Evolutionary conservation across 352 stramenopile species (phyloP), one percentile per base, ranked within the genome.

Genomic region (Aphanomyces invadans): DNA sequence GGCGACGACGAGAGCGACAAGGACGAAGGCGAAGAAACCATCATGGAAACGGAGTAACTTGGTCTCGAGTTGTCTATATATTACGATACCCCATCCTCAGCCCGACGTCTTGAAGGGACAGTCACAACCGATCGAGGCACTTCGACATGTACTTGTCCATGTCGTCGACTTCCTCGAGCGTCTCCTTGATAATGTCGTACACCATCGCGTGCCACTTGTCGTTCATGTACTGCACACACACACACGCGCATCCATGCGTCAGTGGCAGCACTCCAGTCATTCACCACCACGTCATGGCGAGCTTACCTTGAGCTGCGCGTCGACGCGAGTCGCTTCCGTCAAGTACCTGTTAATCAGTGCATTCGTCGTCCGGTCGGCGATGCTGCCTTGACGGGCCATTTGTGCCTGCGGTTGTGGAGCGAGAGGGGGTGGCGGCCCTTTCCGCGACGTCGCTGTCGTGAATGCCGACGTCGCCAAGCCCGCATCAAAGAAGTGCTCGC

Each of bases 81-180:
- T n/a, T n/a, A n/a, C n/a, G n/a, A n/a, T n/a, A n/a, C n/a, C n/a
- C n/a, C n/a, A n/a, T n/a, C n/a, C n/a, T n/a, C n/a, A n/a, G n/a
- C n/a, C n/a, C n/a, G n/a, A n/a, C n/a, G n/a, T n/a, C n/a, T n/a
- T n/a, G n/a, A n/a, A n/a, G n/a, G n/a, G n/a, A 52, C 54, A 38
- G 65, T 54, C 31, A 86, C 19, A 89, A 68, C 21, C 82, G 79
- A 44, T 89, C 79, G 12, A 92, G 75, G 59, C 80, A 89, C 25
- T 81, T 74, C 2, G 80, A 72, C 73, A 89, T 79, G 63, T 78
- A 81, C 62, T 71, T 87, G 67, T 90, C 81, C 7, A 76, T 76
- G 25, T 76, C 74, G 52, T 83, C 74, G 3, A 89, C 85, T 53
- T 90, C 80, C 65, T 87, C 71, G 33, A 92, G 65, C 21, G 81